Percentiles rank a stretch among this genome's conserved stretches.
Conservation (phyloP, 495 filamentous ascomycete genomes). For the Neurospora tetraspora region DNA sequence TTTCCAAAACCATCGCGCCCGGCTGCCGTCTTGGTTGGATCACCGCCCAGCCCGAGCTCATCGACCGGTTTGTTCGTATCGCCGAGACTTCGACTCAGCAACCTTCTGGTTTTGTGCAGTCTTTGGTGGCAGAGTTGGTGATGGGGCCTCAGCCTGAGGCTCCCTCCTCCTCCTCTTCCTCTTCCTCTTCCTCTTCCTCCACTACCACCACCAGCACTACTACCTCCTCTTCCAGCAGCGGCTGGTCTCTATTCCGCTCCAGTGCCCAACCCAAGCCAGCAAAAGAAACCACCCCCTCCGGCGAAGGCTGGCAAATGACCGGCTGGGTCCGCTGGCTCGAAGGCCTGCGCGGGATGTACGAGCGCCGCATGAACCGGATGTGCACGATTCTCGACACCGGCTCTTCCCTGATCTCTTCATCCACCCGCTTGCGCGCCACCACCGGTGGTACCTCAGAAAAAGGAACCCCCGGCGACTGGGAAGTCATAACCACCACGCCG, state of each 20-base stretch:
- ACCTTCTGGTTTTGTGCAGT: slow-evolving; percentile 81
- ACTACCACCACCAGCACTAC: slow-evolving; percentile 10
- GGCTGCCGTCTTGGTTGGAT: slow-evolving; percentile 79
- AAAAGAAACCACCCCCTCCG: background rate
- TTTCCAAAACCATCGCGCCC: slow-evolving; percentile 74
- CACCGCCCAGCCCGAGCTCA: slow-evolving; percentile 64
- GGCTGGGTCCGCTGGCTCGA: slow-evolving; percentile 88
- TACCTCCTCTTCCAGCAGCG: slow-evolving; percentile 11
- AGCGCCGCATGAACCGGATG: slow-evolving; percentile 72
- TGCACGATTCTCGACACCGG: slow-evolving; percentile 56
- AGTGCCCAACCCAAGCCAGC: background rate
- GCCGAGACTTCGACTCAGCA: slow-evolving; percentile 67
- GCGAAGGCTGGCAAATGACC: slow-evolving; percentile 60
- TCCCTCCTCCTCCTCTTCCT: slow-evolving; percentile 13
- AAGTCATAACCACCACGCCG: slow-evolving; percentile 56
- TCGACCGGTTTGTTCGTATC: slow-evolving; percentile 62
- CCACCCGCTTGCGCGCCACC: slow-evolving; percentile 21
- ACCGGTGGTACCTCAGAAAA: background rate
- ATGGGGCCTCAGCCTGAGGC: slow-evolving; percentile 52
- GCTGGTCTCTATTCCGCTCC: background rate
- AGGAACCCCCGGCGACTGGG: slow-evolving; percentile 41
- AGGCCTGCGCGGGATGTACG: slow-evolving; percentile 70
- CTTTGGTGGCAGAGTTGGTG: slow-evolving; percentile 65
- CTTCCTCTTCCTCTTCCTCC: slow-evolving; percentile 12
- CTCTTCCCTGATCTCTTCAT: slow-evolving; percentile 46